Conservation (phyloP, 2,329 filamentous ascomycete genomes). For the Karstenula rhodostoma region DNA sequence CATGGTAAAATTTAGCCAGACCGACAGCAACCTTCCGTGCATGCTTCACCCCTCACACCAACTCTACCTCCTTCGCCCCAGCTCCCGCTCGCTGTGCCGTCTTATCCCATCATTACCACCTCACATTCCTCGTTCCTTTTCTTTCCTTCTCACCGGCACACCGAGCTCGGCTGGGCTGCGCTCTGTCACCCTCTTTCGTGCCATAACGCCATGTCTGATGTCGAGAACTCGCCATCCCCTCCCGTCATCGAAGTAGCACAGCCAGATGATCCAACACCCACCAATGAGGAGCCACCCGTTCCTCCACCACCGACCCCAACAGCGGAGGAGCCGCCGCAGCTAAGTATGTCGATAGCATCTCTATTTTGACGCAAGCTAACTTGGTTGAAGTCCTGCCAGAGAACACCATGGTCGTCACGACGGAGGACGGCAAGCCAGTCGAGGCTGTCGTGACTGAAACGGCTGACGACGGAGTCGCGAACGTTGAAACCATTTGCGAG, state of each 20-base stretch:
- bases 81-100: constrained; percentile 19
- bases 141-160: constrained; percentile 18
- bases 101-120: constrained; percentile 15
- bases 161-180: constrained; percentile 20
- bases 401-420: constrained; percentile 24
- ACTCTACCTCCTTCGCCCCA: constrained; percentile 4
- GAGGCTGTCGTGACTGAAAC: constrained; percentile 16
- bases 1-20: background rate
- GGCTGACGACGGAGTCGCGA: constrained; percentile 14
- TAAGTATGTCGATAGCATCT: constrained; percentile 15
- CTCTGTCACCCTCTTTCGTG: constrained; percentile 2
- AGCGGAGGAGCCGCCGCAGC: constrained; percentile 20
- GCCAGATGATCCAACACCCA: constrained; percentile 7
- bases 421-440: constrained; percentile 20
- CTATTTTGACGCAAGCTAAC: constrained; percentile 8
- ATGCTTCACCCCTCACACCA: constrained; percentile 4
- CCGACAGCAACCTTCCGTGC: constrained; percentile 1
- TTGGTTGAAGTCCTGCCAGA: constrained; percentile 14
- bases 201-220: constrained; percentile 21
- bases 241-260: constrained; percentile 18
- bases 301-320: constrained; percentile 26
- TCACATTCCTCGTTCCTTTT: constrained; percentile 13
- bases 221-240: constrained; percentile 9
- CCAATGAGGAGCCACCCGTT: constrained; percentile 19
- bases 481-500: constrained; percentile 16